Evolutionary conservation across 768 basidiomycete genomes (phyloP), one percentile per base, ranked within the genome.

Genomic region (Holtermanniella nyarrowii): DNA sequence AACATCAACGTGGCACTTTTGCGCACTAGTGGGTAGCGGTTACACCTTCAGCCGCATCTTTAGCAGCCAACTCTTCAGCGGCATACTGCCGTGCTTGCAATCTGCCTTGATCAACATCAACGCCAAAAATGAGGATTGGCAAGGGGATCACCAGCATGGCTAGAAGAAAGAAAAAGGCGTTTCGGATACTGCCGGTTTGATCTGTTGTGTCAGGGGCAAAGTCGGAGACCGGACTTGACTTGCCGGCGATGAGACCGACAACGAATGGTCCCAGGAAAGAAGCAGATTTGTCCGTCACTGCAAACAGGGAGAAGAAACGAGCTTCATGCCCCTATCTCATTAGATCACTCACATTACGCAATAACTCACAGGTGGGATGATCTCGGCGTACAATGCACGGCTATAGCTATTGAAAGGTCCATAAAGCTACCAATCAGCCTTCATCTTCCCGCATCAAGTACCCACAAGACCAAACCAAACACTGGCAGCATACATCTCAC

Each of bases 341-440:
- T 12, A 14, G 1, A 18, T 14, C 1, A 44, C 2, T 20, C 7
- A 23, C 14, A 7, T 13, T 21, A 26, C 22, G 44, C 20, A 11
- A 13, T n/a, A 22, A 56, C 66, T 50, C 39, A 68, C 69, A 0
- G 79, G 79, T 0, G 91, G 93, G 2, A 97, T 77, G 48, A 99
- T 72, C 61, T 86, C 86, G 1, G 88, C 82, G 63, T 87, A 96
- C 40, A 85, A 81, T 1, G 88, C 86, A 22, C 91, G 74, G 0
- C 88, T 85, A 56, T 89, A 93, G 21, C 85, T 79, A 70, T 93
- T 88, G 73, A 95, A 95, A 0, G 89, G 85, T 3, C 91, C 90
- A 59, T 85, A 90, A 1, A 88, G 78, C 43, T 58, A 78, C 74
- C 11, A 20, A 49, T 26, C 18, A 13, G 26, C 43, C 25, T 42